Evolutionary conservation across 2,329 filamentous ascomycete species (phyloP).

Genomic region (Rhytidhysteron rufulum): DNA sequence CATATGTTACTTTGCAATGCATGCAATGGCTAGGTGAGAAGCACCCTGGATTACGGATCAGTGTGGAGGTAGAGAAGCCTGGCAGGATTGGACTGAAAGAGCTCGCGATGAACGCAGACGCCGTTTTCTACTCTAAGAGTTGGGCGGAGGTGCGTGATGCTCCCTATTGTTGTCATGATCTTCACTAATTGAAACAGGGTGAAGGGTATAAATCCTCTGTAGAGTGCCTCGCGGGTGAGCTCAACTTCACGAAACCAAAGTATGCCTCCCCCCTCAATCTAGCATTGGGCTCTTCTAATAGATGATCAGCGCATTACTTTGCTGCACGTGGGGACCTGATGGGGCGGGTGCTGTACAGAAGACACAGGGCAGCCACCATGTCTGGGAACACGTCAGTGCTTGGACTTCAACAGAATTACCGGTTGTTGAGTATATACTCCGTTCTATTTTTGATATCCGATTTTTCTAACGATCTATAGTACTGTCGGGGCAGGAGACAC

Average conservation of each 20-base stretch:
- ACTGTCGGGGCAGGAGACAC: conserved; percentile 72
- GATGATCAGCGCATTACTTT: conserved; percentile 41
- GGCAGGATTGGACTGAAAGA: conserved; percentile 55
- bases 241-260: conserved; percentile 30
- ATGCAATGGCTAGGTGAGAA: conserved; percentile 52
- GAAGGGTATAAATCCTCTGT: conserved; percentile 36
- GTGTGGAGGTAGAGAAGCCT: conserved; percentile 71
- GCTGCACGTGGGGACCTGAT: conserved; percentile 58
- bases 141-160: conserved; percentile 60
- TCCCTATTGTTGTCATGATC: not conserved
- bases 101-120: conserved; percentile 60
- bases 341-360: conserved; percentile 49
- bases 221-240: conserved; percentile 44
- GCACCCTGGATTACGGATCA: conserved; percentile 51
- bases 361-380: conserved; percentile 7
- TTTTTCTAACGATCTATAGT: conserved; percentile 39
- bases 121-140: conserved; percentile 68
- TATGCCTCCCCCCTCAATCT: conserved; percentile 37
- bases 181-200: not conserved
- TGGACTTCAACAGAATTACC: conserved; percentile 20
- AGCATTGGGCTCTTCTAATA: not conserved
- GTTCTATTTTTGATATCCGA: conserved; percentile 1
- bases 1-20: conserved; percentile 57
- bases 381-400: conserved; percentile 14
- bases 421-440: conserved; percentile 58